Conservation (phyloP, 1,284 basidiomycete species). For the Fistulina hepatica region DNA sequence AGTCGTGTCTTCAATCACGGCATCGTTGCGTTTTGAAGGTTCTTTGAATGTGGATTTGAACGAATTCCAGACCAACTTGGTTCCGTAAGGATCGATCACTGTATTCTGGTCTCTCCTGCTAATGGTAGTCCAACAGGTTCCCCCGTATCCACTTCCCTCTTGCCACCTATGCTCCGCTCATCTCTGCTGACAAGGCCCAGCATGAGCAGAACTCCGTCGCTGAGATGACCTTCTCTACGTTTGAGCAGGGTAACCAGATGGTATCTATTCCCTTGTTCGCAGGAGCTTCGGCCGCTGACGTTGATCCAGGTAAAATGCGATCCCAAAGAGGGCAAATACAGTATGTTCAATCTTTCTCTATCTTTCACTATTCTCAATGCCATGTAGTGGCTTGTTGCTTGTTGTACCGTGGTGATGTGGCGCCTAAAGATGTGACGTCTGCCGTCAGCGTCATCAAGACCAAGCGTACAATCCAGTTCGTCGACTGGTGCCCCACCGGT, state of each 20-base stretch:
- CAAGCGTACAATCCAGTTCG: slow-evolving; percentile 93
- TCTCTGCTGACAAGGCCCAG: slow-evolving; percentile 79
- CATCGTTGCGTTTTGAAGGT: slow-evolving; percentile 95
- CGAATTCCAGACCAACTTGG: slow-evolving; percentile 98
- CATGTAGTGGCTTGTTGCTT: slow-evolving; percentile 73
- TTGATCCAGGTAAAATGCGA: slow-evolving; percentile 72
- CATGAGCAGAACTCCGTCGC: slow-evolving; percentile 98
- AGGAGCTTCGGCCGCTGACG: slow-evolving; percentile 4
- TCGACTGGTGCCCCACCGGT: slow-evolving; percentile 98
- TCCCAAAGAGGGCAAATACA: slow-evolving; percentile 95
- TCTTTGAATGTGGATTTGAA: slow-evolving; percentile 97
- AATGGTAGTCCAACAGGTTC: slow-evolving; percentile 43
- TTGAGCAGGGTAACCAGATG: slow-evolving; percentile 98
- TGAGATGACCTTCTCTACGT: slow-evolving; percentile 98
- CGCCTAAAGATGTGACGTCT: slow-evolving; percentile 92
- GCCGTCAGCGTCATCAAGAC: slow-evolving; percentile 95
- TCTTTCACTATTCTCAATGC: slow-evolving; percentile 8
- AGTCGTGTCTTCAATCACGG: slow-evolving; percentile 96
- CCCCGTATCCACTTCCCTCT: slow-evolving; percentile 98
- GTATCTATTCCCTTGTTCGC: slow-evolving; percentile 26
- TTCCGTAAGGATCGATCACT: slow-evolving; percentile 57
- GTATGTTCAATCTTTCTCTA: slow-evolving; percentile 33
- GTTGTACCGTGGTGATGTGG: slow-evolving; percentile 92
- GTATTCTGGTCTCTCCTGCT: slow-evolving; percentile 6
- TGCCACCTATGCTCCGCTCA: slow-evolving; percentile 90